Evolutionary conservation across 1,284 basidiomycete genomes (phyloP), one percentile per base, ranked within the genome.

Genomic region (Leucoagaricus sp.): DNA sequence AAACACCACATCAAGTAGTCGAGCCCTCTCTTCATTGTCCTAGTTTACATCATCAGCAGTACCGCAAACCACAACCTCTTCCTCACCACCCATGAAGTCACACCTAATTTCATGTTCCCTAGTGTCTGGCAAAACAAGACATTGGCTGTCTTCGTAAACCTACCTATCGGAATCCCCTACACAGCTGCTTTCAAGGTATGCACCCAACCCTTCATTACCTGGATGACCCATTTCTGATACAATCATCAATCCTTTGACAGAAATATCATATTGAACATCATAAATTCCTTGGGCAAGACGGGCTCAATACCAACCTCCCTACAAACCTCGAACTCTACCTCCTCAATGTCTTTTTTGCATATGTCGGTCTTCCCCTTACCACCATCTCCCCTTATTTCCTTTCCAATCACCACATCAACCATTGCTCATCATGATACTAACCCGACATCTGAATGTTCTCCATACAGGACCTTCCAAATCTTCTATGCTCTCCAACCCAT

Each of bases 11-110:
- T 57, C 21, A 50, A 47, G 26, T 86, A 89, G 13, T 70, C 85
- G 64, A 83, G 83, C 1, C 79, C 81, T 44, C 85, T 92, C 0
- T 96, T 97, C 71, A 69, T 98, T 45, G 63, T 90, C 33, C 78
- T 81, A 8, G 94, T 96, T 0, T 99, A 98, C 70, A 78, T 78
- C 7, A 81, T 99, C 53, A 97, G 96, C 4, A 96, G 94, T 3
- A 98, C 96, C 0, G 89, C 91, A 13, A 99, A 98, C 75, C 96
- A 99, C 70, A 98, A 99, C 72, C 83, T 95, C 26, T 99, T 99
- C 74, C 82, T 99, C 36, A 94, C 96, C 23, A 97, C 99, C 57
- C 96, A 99, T 71, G 96, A 99, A 69, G 98, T 99, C 63, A 98
- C 96, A 1, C 94, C n/a, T n/a, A n/a, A n/a, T n/a, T n/a, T n/a